Evolutionary conservation across 2,329 filamentous ascomycete species (phyloP).

Genomic region (Hypoxylon sp.): DNA sequence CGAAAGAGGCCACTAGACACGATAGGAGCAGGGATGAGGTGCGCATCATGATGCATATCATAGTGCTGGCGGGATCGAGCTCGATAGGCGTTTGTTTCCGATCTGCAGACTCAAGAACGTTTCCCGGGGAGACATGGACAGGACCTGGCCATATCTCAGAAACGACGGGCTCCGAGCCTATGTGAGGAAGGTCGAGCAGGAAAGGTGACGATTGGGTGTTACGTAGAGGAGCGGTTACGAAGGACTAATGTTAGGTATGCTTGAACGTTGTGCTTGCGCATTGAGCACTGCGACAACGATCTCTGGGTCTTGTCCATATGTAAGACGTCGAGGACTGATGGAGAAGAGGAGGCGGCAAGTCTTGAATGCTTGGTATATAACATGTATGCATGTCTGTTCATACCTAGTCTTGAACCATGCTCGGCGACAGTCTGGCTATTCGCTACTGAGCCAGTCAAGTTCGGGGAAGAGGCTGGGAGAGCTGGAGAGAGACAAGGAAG

Average conservation of each 20-base stretch:
- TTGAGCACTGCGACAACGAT: conserved; percentile 25
- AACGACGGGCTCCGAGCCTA: conserved; percentile 18
- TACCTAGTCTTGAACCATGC: not conserved
- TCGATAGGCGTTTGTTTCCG: conserved; percentile 10
- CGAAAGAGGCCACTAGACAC: conserved; percentile 14
- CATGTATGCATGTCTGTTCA: not conserved
- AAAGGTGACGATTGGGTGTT: conserved; percentile 17
- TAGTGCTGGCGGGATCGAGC: not conserved
- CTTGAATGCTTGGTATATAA: not conserved
- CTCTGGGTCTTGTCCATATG: conserved; percentile 10
- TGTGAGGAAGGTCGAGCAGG: not conserved
- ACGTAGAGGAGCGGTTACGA: conserved; percentile 8
- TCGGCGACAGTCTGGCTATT: conserved; percentile 17
- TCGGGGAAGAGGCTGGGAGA: no score
- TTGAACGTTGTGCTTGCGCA: conserved; percentile 14
- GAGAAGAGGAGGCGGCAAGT: conserved; percentile 8
- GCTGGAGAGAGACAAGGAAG: no score
- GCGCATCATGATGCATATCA: conserved; percentile 10
- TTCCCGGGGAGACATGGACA: not conserved
- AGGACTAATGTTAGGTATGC: conserved; percentile 2
- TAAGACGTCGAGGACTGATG: not conserved
- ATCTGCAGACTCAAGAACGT: conserved; percentile 1
- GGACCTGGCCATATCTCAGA: conserved; percentile 23
- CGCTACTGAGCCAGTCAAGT: not conserved
- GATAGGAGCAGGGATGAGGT: conserved; percentile 14